Evolutionary conservation across 441 rosid genomes (phyloP), one percentile per base, ranked within the genome.

Genomic region (Kokia cookei): DNA sequence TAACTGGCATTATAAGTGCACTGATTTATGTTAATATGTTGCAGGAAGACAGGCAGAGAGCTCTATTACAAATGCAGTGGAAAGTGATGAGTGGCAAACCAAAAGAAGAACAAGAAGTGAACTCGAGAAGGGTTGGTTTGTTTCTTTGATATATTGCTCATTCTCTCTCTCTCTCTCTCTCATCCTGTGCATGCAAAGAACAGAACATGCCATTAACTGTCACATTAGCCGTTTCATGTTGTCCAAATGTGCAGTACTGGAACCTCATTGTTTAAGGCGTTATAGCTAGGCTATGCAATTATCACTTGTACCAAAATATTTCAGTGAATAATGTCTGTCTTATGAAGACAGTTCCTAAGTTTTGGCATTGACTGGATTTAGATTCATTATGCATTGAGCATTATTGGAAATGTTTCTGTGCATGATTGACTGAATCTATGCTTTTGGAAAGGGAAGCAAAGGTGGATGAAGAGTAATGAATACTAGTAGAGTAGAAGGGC

Each of bases 21-120:
- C 53, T 72, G 1, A 67, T 57, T 67, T 69, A 13, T 65, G 57
- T 70, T 74, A 73, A 69, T 35, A 77, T 11, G 7, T 75, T 73
- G 53, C 87, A 93, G 99, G 98, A 93, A 86, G 96, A 91, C 55
- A 88, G 87, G 86, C 99, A 95, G 82, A 86, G 89, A 80, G 91
- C 98, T 75, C 77, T 95, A 79, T 78, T 95, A 85, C 98, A 95
- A 78, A 40, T 95, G 84, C 99, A 95, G 86, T 93, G 96, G 99
- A 91, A 82, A 83, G 98, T 95, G 72, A 93, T 95, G 98, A 63
- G 97, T 70, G 88, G 89, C 81, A 90, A 91, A 75, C 89, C 89
- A 47, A 88, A 86, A 68, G 97, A 86, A 77, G 98, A 93, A 65
- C 96, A 87, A 73, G 97, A 93, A 86, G 96, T 87, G 67, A 86